Base-by-base conservation (phyloP, 1,284 basidiomycete species). In the Irpex sp. region DNA sequence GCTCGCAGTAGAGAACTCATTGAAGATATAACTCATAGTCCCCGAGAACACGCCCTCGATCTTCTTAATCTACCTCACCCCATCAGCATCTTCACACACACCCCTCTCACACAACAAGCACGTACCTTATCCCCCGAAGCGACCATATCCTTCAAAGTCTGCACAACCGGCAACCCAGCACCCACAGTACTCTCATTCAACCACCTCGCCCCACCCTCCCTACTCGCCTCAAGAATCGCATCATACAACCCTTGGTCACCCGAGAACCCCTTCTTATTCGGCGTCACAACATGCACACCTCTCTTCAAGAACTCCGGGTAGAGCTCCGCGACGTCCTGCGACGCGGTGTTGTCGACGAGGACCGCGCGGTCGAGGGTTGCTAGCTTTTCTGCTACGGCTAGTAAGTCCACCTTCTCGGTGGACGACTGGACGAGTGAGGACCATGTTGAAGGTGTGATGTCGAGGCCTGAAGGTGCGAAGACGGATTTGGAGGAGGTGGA, bases 1-100 rank as follows among this genome's bases (percentile, higher is more conserved):
- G 21, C 77, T 77, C 0, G 83, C 83, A 0, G 82, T 85, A 4
- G 91, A 94, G 74, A 95, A 99, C 67, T 95, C 89, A 78, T 99
- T 99, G 83, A 99, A 99, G 77, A 99, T 98, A 80, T 99, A 99
- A 72, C 91, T 94, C 80, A 99, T 87, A 0, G 96, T 99, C 3
- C 96, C 96, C 7, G 91, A 94, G 74, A 96, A 90, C 48, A 96
- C 93, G 47, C 90, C 90, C 73, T 93, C 91, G 65, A 93, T 90
- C 76, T 88, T 91, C 63, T 78, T 76, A 63, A 93, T 77, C 90
- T 92, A 35, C 18, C 59, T 21, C 48, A 18, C 9, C 56, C 53
- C 16, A 56, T 33, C 37, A 19, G 49, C 51, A 42, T 14, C 28
- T 23, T 57, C 4, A 5, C 28, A 33, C 28, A 28, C 28, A 33